Evolutionary conservation across 768 basidiomycete genomes (phyloP).

Genomic region (Pulveroboletus sp.): DNA sequence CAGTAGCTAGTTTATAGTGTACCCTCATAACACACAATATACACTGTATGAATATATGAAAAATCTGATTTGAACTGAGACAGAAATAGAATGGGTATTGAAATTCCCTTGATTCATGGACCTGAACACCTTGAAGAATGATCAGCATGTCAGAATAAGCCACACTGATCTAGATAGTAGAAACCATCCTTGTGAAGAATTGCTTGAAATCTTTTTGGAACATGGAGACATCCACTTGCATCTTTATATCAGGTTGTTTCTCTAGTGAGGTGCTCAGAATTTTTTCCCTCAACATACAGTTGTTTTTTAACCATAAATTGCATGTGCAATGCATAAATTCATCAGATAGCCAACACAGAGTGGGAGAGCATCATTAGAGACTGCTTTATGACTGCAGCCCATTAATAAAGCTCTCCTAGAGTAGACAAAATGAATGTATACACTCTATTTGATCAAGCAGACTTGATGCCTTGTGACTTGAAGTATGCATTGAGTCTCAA

Average conservation of each 20-base stretch:
- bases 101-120: conserved; percentile 12
- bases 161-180: neutral
- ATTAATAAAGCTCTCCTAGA: conserved; percentile 17
- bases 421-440: conserved; percentile 31
- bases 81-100: conserved; percentile 6
- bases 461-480: conserved; percentile 32
- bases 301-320: conserved; percentile 55
- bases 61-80: too few relatives aligned
- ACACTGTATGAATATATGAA: too few relatives aligned
- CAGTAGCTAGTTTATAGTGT: too few relatives aligned
- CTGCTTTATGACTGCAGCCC: too few relatives aligned
- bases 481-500: conserved; percentile 36
- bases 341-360: conserved; percentile 43
- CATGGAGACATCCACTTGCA: neutral
- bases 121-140: conserved; percentile 6
- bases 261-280: conserved; percentile 11
- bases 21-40: too few relatives aligned
- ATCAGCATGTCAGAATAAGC: neutral
- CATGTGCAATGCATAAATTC: conserved; percentile 39
- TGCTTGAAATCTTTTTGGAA: conserved; percentile 4
- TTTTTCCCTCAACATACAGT: neutral
- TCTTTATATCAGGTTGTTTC: conserved; percentile 1
- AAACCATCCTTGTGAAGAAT: conserved; percentile 10
- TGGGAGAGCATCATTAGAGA: conserved; percentile 45
- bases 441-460: conserved; percentile 46